phyloP scores from a whole-genome alignment of 106 monocot genomes.

The Agapanthus africanus region DNA sequence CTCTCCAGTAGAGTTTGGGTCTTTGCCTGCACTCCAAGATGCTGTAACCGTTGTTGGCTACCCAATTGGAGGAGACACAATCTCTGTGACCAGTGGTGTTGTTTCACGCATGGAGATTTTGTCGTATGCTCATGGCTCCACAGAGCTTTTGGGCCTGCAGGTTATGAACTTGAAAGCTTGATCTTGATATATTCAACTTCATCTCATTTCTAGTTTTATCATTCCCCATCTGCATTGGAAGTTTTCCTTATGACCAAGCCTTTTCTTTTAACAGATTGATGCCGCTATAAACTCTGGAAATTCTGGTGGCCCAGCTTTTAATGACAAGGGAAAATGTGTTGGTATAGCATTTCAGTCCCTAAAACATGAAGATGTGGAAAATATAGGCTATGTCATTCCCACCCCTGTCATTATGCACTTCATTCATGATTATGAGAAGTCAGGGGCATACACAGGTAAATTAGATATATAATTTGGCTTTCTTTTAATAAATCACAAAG shows the following conservation, averaged over 20 bases:
- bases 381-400: conserved; percentile 96
- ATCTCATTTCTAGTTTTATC: too few species aligned
- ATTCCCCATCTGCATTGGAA: background rate
- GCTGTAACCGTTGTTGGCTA: conserved; percentile 98
- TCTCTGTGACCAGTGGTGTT: conserved; percentile 98
- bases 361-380: conserved; percentile 96
- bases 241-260: background rate
- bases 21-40: conserved; percentile 97
- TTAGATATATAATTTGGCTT: too few species aligned
- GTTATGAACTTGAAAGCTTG: conserved; percentile 20
- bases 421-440: conserved; percentile 91
- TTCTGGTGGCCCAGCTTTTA: conserved; percentile 97
- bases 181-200: background rate
- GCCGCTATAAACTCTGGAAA: conserved; percentile 99
- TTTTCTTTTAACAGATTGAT: conserved; percentile 69
- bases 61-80: conserved; percentile 98
- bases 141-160: conserved; percentile 96
- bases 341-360: conserved; percentile 98
- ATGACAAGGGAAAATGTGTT: conserved; percentile 92
- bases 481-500: too few species aligned
- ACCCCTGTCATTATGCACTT: conserved; percentile 93
- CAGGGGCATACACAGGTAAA: conserved; percentile 93
- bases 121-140: conserved; percentile 98
- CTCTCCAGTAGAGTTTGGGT: conserved; percentile 81
- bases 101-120: conserved; percentile 98